Percentiles rank a stretch among this genome's conserved stretches.
These are phyloP conservation scores for Fonsecaea pedrosoi DNA, from an alignment of 2,329 filamentous ascomycete species.

Conservation along the genomic window DNA sequence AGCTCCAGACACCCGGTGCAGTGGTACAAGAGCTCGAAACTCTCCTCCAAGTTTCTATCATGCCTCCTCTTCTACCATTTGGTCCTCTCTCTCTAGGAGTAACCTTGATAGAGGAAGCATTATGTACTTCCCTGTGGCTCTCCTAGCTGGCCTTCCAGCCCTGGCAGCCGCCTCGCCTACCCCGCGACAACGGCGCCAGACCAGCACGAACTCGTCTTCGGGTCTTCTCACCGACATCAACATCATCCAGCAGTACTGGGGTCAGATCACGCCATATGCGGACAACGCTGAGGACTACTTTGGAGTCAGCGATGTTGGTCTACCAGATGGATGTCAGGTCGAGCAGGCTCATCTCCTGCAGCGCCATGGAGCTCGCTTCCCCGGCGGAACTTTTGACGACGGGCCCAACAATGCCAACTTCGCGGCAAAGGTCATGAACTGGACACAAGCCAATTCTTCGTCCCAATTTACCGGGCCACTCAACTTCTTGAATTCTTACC, in stretches of 20 bases:
- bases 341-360: conserved; percentile 62
- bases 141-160: conserved; percentile 20
- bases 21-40: conserved; percentile 18
- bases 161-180: conserved; percentile 24
- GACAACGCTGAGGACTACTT: conserved; percentile 56
- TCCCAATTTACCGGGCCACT: conserved; percentile 56
- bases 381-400: conserved; percentile 56
- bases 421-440: conserved; percentile 57
- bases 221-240: conserved; percentile 44
- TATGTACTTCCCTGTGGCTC: conserved; percentile 17
- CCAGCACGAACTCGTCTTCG: conserved; percentile 17
- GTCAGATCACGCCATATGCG: conserved; percentile 56
- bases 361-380: conserved; percentile 62
- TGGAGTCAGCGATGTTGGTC: conserved; percentile 45
- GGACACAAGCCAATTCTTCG: conserved; percentile 48
- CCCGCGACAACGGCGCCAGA: conserved; percentile 25
- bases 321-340: conserved; percentile 63
- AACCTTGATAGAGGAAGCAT: neutral
- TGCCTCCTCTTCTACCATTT: conserved; percentile 15
- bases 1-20: conserved; percentile 13
- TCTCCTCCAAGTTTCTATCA: conserved; percentile 4
- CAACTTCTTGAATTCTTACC: conserved; percentile 61
- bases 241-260: conserved; percentile 52
- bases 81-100: neutral
- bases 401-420: conserved; percentile 58